Percentiles rank a stretch among this genome's conserved stretches.
These are phyloP conservation scores for Tubosaeta sp. DNA, from an alignment of 768 basidiomycete genomes.

Conservation along the genomic window DNA sequence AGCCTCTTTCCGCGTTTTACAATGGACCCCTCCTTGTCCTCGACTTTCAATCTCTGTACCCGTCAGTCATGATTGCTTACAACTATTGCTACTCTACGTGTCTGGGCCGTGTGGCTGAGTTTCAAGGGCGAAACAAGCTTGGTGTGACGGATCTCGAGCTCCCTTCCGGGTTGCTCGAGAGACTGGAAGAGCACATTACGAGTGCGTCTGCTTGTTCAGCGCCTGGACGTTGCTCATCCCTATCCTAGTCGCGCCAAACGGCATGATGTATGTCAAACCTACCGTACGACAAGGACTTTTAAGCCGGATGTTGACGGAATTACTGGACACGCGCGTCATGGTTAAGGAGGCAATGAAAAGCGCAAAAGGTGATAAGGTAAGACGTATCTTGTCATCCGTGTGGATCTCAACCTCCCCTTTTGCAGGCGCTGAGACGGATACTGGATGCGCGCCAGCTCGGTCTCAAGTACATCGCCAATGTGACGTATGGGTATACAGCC, in stretches of 20 bases:
- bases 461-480: conserved; percentile 91
- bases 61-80: conserved; percentile 97
- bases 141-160: conserved; percentile 75
- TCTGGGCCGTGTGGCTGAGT: conserved; percentile 81
- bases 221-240: not conserved
- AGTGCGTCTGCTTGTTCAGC: conserved; percentile 40
- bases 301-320: conserved; percentile 86
- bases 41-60: conserved; percentile 96
- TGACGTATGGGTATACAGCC: conserved; percentile 94
- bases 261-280: conserved; percentile 89
- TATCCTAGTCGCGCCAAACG: conserved; percentile 88
- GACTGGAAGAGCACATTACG: conserved; percentile 71
- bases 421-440: conserved; percentile 66
- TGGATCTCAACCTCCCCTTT: not conserved
- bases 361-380: conserved; percentile 69
- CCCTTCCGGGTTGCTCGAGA: conserved; percentile 61
- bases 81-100: conserved; percentile 98
- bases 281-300: conserved; percentile 84
- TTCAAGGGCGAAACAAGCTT: conserved; percentile 84
- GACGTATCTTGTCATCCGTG: not conserved
- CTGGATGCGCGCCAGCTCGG: conserved; percentile 90
- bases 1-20: conserved; percentile 91
- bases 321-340: conserved; percentile 95
- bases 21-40: conserved; percentile 88
- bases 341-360: conserved; percentile 96